phyloP scores from a whole-genome alignment of 2,329 filamentous ascomycete species.

The Scortechinia acanthostroma region DNA sequence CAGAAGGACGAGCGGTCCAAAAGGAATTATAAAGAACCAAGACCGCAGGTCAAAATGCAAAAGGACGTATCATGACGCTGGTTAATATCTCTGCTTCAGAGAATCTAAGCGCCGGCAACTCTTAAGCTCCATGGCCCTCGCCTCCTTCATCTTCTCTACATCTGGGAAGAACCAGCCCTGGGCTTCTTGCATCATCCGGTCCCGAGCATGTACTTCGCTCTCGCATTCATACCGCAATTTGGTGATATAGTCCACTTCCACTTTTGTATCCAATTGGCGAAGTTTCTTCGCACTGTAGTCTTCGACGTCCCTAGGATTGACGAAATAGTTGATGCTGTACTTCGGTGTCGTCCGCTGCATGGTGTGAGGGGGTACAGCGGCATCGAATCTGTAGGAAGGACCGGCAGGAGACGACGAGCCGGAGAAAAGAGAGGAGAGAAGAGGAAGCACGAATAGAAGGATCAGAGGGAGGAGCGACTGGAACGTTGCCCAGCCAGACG shows the following conservation, averaged over 20 bases:
- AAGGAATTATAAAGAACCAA: not conserved
- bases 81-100: not conserved
- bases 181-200: slow-evolving; percentile 68
- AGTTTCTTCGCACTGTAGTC: slow-evolving; percentile 66
- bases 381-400: slow-evolving; percentile 66
- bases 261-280: slow-evolving; percentile 66
- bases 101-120: not conserved
- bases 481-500: slow-evolving; percentile 47
- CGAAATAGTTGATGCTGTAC: slow-evolving; percentile 74
- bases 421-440: slow-evolving; percentile 74
- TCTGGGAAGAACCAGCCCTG: slow-evolving; percentile 84
- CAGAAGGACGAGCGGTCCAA: not conserved
- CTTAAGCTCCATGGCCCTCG: slow-evolving; percentile 18
- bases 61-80: not conserved
- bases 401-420: slow-evolving; percentile 32
- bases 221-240: slow-evolving; percentile 68
- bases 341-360: slow-evolving; percentile 64
- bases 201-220: slow-evolving; percentile 57
- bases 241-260: slow-evolving; percentile 68
- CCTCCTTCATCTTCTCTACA: slow-evolving; percentile 69
- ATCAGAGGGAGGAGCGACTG: slow-evolving; percentile 79
- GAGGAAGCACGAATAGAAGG: slow-evolving; percentile 78
- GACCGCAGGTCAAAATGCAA: not conserved
- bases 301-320: slow-evolving; percentile 72
- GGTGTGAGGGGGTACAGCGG: slow-evolving; percentile 64